Percentiles rank a stretch among this genome's conserved stretches.
These are phyloP conservation scores for Podila minutissima DNA, from an alignment of 192 early-diverging fungal genomes.

Conservation along the genomic window DNA sequence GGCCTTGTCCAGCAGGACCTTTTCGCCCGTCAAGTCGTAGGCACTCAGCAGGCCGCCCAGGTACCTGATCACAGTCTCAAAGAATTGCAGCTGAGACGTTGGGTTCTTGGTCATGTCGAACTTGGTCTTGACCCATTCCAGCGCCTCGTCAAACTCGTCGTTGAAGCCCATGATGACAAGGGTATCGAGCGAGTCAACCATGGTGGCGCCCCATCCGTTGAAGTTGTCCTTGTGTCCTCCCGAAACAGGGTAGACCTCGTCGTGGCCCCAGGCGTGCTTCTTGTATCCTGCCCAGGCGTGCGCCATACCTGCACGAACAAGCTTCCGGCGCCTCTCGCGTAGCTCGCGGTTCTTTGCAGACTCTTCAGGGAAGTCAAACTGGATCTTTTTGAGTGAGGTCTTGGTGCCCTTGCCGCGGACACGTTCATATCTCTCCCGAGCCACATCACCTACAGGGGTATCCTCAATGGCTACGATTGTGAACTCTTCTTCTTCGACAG, in stretches of 20 bases:
- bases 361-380: constrained; percentile 31
- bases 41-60: constrained; percentile 83
- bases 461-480: too few relatives aligned
- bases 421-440: constrained; percentile 23
- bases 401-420: constrained; percentile 29
- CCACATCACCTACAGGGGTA: not conserved
- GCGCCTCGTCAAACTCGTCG: constrained; percentile 80
- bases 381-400: constrained; percentile 32
- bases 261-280: constrained; percentile 81
- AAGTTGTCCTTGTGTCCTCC: constrained; percentile 43
- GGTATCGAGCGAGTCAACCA: constrained; percentile 91
- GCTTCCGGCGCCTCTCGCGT: constrained; percentile 52
- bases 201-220: constrained; percentile 76
- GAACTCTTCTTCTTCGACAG: too few relatives aligned
- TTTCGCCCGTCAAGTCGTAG: constrained; percentile 84
- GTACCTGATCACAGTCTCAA: constrained; percentile 86
- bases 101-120: constrained; percentile 65
- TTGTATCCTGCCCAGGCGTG: constrained; percentile 84
- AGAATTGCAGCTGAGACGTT: constrained; percentile 67
- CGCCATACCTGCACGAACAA: constrained; percentile 68
- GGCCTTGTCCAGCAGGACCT: constrained; percentile 73
- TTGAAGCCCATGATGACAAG: constrained; percentile 85
- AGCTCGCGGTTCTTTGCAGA: constrained; percentile 14
- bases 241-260: constrained; percentile 66
- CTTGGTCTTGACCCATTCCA: constrained; percentile 63